Percentiles rank a stretch among this genome's conserved stretches.
Conservation (phyloP, 495 filamentous ascomycete genomes). For the Pseudomonodictys pantanalensis region DNA sequence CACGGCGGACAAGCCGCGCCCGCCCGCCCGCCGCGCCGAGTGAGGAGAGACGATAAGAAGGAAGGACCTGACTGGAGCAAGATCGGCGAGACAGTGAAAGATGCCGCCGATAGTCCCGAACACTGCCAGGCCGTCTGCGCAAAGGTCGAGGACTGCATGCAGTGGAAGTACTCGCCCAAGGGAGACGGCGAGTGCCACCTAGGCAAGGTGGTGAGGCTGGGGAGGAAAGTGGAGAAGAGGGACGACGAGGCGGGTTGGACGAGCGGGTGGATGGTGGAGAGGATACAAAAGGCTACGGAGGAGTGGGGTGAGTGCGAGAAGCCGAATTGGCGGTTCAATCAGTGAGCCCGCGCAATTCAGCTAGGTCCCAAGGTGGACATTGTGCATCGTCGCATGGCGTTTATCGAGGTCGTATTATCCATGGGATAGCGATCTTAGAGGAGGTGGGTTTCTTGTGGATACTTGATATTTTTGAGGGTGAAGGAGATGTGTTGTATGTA, state of each 20-base stretch:
- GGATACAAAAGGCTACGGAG: constrained; percentile 13
- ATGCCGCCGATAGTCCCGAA: constrained; percentile 12
- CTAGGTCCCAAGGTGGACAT: too few species aligned
- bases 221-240: constrained; percentile 5
- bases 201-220: constrained; percentile 23
- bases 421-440: too few species aligned
- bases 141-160: constrained; percentile 27
- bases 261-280: constrained; percentile 32
- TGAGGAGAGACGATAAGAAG: neutral
- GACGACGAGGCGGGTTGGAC: constrained; percentile 6
- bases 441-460: too few species aligned
- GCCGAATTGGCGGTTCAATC: constrained; percentile 26
- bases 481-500: too few species aligned
- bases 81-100: constrained; percentile 1
- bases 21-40: neutral
- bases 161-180: constrained; percentile 21
- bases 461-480: too few species aligned
- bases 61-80: neutral
- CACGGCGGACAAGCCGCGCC: neutral
- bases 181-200: constrained; percentile 15
- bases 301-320: constrained; percentile 22
- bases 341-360: too few species aligned
- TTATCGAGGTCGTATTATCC: too few species aligned
- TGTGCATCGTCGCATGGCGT: too few species aligned
- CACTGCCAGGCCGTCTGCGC: constrained; percentile 21